These are phyloP conservation scores for Kandelia obovata DNA, from an alignment of 345 rosid genomes.

Conservation along the genomic window DNA sequence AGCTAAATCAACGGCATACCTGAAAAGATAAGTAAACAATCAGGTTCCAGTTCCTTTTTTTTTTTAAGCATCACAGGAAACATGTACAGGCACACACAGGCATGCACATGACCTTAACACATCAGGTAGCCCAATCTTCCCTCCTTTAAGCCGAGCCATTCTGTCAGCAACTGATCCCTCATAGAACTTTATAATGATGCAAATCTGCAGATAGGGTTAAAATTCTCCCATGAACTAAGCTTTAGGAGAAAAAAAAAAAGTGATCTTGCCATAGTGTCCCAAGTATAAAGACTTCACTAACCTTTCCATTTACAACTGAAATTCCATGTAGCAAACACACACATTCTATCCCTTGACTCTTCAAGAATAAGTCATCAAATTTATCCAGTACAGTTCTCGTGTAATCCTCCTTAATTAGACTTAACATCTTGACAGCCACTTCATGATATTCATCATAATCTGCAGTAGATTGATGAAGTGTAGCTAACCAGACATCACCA, in stretches of 20 bases:
- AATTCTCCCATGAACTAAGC: constrained; percentile 11
- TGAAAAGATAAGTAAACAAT: constrained; percentile 29
- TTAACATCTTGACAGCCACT: constrained; percentile 82
- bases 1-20: constrained; percentile 72
- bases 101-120: constrained; percentile 54
- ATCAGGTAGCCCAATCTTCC: constrained; percentile 61
- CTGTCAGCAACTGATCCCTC: constrained; percentile 88
- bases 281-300: constrained; percentile 21
- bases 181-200: constrained; percentile 77
- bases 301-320: constrained; percentile 73
- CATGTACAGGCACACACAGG: not conserved
- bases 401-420: constrained; percentile 60
- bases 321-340: constrained; percentile 65
- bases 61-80: not conserved
- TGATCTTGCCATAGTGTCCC: not conserved
- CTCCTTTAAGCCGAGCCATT: constrained; percentile 76
- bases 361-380: constrained; percentile 54
- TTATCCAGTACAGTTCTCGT: constrained; percentile 46
- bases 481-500: constrained; percentile 95
- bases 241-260: not conserved
- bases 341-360: constrained; percentile 50
- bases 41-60: not conserved
- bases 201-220: constrained; percentile 39
- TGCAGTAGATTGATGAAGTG: constrained; percentile 57
- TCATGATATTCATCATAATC: constrained; percentile 72